Percentiles rank a stretch among this genome's conserved stretches.
phyloP scores from a whole-genome alignment of 345 rosid species.

The Carallia brachiata region DNA sequence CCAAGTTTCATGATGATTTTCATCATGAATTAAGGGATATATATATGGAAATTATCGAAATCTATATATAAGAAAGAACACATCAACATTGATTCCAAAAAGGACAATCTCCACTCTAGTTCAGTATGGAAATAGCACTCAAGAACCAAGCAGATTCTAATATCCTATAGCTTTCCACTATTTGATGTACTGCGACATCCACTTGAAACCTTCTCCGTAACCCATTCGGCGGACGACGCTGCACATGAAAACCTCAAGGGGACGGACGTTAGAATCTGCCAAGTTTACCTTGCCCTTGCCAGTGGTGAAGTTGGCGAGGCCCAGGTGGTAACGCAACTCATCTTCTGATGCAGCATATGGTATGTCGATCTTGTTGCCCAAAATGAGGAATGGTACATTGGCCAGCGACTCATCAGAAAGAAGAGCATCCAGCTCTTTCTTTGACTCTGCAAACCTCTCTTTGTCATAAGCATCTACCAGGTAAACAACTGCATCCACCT shows the following conservation, averaged over 20 bases:
- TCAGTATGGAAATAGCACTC: constrained; percentile 18
- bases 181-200: constrained; percentile 76
- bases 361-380: constrained; percentile 79
- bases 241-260: constrained; percentile 79
- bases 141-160: neutral
- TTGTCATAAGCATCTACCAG: constrained; percentile 72
- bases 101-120: constrained; percentile 12
- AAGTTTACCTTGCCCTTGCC: constrained; percentile 63
- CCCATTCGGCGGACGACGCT: constrained; percentile 88
- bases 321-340: constrained; percentile 56
- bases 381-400: constrained; percentile 58
- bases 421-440: constrained; percentile 68
- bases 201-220: constrained; percentile 73
- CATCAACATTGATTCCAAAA: constrained; percentile 12
- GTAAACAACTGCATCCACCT: constrained; percentile 85
- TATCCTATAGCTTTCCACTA: constrained; percentile 15
- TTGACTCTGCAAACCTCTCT: constrained; percentile 69
- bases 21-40: too few relatives aligned
- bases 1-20: too few relatives aligned
- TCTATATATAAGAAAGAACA: neutral
- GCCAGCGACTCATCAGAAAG: constrained; percentile 62
- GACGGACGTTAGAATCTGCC: constrained; percentile 47
- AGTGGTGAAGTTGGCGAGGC: constrained; percentile 71
- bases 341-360: constrained; percentile 81
- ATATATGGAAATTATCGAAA: too few relatives aligned